Base-by-base conservation (phyloP, 768 basidiomycete genomes). In the Wakefieldia striispora region DNA sequence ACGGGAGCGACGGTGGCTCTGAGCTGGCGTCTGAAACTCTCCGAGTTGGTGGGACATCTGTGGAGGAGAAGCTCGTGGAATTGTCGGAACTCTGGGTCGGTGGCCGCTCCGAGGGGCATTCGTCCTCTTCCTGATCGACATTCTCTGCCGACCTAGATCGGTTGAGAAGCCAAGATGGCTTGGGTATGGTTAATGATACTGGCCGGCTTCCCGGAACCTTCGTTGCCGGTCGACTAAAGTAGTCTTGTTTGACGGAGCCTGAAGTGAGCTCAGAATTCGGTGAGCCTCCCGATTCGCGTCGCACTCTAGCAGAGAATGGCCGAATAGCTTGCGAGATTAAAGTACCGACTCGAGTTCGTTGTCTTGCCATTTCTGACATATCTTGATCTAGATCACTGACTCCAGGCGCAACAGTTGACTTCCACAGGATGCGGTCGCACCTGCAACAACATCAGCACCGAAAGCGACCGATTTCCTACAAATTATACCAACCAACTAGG, bases 361-460 rank as follows among this genome's bases (percentile, higher is more conserved):
- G 65, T 33, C 72, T 61, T 38, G 61, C 43, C 43, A 60, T 39
- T 37, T 62, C 56, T 33, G 62, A 59, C 42, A 63, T 27, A n/a
- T 69, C 68, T 10, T 75, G 72, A 14, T 70, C 70, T 31, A 73
- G 75, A 9, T 70, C 64, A 21, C 75, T 71, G 1, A 70, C 67
- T 12, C 75, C 75, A 14, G 76, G 77, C 26, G 71, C 61, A 21
- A 87, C 74, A 1, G 84, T 90, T 6, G 86, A 77, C 66, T 90
- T 92, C 83, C 83, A 91, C 5, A 92, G 68, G 39, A 92, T 88
- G 17, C 90, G 82, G 63, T 92, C 90, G 60, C 90, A 92, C 87
- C 87, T 88, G 45, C 7, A 50, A 34, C 5, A n/a, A 20, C 29
- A 33, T 38, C 29, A 31, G 12, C 35, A 41, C 63, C 23, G 51